Evolutionary conservation across 2,329 filamentous ascomycete species (phyloP).

Genomic region (Gnomoniopsis smithogilvyi): DNA sequence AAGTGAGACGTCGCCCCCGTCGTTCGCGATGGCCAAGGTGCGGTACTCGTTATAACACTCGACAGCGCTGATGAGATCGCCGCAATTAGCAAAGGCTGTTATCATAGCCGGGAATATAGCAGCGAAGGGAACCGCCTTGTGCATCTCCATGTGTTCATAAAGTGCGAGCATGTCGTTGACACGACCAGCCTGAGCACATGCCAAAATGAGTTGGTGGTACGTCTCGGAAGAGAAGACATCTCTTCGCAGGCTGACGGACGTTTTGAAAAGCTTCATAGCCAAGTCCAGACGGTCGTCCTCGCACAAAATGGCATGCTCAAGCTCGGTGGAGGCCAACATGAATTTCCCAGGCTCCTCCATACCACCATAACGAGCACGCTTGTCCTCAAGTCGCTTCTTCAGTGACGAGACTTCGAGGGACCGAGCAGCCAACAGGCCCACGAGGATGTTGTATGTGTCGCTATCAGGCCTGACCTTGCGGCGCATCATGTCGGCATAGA

Average conservation of each 20-base stretch:
- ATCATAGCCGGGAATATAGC: slow-evolving; percentile 92
- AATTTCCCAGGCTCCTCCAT: slow-evolving; percentile 82
- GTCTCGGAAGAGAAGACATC: slow-evolving; percentile 75
- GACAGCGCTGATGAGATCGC: slow-evolving; percentile 82
- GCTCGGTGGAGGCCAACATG: slow-evolving; percentile 83
- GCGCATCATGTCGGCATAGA: slow-evolving; percentile 94
- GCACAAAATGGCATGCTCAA: slow-evolving; percentile 79
- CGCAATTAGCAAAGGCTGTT: slow-evolving; percentile 78
- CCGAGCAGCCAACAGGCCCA: slow-evolving; percentile 75
- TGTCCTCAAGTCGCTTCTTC: slow-evolving; percentile 73
- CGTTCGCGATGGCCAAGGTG: slow-evolving; percentile 77
- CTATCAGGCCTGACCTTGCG: slow-evolving; percentile 78
- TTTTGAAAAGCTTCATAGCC: slow-evolving; percentile 81
- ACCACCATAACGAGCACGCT: slow-evolving; percentile 78
- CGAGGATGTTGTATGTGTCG: slow-evolving; percentile 83
- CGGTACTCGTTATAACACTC: slow-evolving; percentile 97
- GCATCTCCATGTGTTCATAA: slow-evolving; percentile 86
- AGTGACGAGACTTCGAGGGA: slow-evolving; percentile 74
- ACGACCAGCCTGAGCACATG: slow-evolving; percentile 78
- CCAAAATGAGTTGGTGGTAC: slow-evolving; percentile 80
- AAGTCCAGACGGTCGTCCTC: slow-evolving; percentile 86
- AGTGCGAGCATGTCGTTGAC: slow-evolving; percentile 87
- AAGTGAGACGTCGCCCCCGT: slow-evolving; percentile 67
- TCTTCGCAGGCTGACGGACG: slow-evolving; percentile 61
- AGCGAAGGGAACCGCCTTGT: slow-evolving; percentile 69